Conservation (phyloP, 495 filamentous ascomycete genomes). For the Penicillium angulare region DNA sequence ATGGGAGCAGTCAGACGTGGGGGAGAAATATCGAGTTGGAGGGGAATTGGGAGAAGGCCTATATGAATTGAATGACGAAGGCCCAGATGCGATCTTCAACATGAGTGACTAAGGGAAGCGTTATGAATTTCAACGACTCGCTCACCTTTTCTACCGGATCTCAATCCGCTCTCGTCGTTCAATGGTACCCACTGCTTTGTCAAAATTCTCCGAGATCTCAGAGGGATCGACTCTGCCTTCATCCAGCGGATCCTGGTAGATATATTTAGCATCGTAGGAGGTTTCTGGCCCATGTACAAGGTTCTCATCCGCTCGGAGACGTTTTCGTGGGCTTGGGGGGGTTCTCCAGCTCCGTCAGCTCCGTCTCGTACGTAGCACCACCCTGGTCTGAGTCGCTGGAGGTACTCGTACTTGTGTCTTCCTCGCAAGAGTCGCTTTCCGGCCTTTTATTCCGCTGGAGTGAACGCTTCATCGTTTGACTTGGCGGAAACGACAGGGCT, state of each 20-base stretch:
- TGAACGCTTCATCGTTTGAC: conserved; percentile 6
- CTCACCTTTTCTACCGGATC: conserved; percentile 9
- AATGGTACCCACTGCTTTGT: conserved; percentile 16
- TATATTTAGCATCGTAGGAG: not conserved
- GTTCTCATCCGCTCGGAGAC: conserved; percentile 2
- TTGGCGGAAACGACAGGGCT: no score
- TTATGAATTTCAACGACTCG: conserved; percentile 1
- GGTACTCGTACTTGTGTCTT: not conserved
- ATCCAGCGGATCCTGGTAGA: conserved; percentile 16
- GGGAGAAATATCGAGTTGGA: no score
- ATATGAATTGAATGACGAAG: no score
- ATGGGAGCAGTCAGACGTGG: no score
- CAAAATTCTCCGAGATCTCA: conserved; percentile 19
- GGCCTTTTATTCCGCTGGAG: not conserved
- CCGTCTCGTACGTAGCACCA: conserved; percentile 9
- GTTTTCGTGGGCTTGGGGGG: conserved; percentile 3
- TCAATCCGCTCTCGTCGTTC: conserved; percentile 18
- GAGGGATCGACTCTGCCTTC: conserved; percentile 15
- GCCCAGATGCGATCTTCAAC: no score
- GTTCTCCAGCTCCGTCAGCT: conserved; percentile 6
- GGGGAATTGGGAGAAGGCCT: no score
- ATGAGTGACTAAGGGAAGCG: no score
- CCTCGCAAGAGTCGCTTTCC: conserved; percentile 2
- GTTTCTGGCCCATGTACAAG: conserved; percentile 1
- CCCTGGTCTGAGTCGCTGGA: conserved; percentile 5